phyloP scores from a whole-genome alignment of 2,329 filamentous ascomycete genomes.

The Periconia digitata region DNA sequence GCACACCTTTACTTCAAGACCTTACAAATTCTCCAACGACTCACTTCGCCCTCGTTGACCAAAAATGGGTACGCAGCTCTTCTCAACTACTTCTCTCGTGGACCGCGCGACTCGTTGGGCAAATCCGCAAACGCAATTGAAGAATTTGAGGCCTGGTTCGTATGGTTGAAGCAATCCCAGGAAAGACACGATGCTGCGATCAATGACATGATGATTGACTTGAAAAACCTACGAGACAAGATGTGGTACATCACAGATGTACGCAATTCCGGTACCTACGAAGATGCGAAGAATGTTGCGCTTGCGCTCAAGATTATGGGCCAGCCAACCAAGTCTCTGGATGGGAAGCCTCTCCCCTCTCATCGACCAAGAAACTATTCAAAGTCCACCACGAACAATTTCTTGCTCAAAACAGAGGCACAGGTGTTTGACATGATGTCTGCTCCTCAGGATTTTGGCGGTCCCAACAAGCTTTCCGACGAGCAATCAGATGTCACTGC shows the following conservation, averaged over 20 bases:
- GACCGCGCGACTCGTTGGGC: slow-evolving; percentile 68
- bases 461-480: slow-evolving; percentile 93
- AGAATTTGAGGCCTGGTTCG: slow-evolving; percentile 78
- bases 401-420: slow-evolving; percentile 78
- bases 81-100: slow-evolving; percentile 72
- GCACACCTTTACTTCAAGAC: slow-evolving; percentile 86
- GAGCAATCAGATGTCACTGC: slow-evolving; percentile 85
- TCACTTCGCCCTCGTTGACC: slow-evolving; percentile 62
- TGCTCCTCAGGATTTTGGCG: slow-evolving; percentile 78
- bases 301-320: slow-evolving; percentile 91
- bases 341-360: slow-evolving; percentile 43
- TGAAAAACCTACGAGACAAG: slow-evolving; percentile 82
- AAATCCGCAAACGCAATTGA: slow-evolving; percentile 72
- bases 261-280: slow-evolving; percentile 83
- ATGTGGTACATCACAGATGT: slow-evolving; percentile 99
- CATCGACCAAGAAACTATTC: slow-evolving; percentile 47
- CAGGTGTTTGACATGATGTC: slow-evolving; percentile 87
- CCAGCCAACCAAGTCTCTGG: slow-evolving; percentile 49
- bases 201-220: slow-evolving; percentile 71
- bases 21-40: slow-evolving; percentile 68
- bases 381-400: slow-evolving; percentile 53
- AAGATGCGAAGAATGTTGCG: slow-evolving; percentile 82
- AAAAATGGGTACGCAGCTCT: slow-evolving; percentile 71
- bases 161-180: slow-evolving; percentile 81
- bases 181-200: slow-evolving; percentile 74